A percentile compares a stretch with the other conserved stretches of the same genome.
Evolutionary conservation across 306 rosid genomes (phyloP).

Genomic region (Begonia peltatifolia): DNA sequence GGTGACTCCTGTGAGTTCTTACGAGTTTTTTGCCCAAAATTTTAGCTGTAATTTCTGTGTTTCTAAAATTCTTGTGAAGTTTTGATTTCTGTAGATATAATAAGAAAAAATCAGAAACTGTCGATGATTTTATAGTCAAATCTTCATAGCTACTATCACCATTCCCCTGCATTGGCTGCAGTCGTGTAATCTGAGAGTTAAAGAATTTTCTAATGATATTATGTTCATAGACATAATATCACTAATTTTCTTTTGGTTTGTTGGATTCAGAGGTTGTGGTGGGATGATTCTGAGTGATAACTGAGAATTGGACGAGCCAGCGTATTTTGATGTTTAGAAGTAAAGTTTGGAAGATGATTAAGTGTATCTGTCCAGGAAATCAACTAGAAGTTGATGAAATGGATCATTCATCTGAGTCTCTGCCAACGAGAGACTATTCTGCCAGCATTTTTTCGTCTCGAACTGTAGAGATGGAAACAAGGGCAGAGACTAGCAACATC

Average conservation of each 20-base stretch:
- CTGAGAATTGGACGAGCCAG: conserved; percentile 31
- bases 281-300: conserved; percentile 49
- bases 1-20: conserved; percentile 4
- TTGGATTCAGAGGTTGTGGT: conserved; percentile 16
- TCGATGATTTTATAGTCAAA: too few species aligned
- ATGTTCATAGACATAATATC: conserved; percentile 8
- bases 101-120: too few species aligned
- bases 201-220: too few species aligned
- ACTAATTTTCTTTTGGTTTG: neutral
- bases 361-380: conserved; percentile 64
- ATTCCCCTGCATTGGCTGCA: too few species aligned
- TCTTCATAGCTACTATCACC: too few species aligned
- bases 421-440: conserved; percentile 85
- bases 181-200: too few species aligned
- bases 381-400: conserved; percentile 40
- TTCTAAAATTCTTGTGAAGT: too few species aligned
- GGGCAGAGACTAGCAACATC: conserved; percentile 60
- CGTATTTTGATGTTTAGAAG: conserved; percentile 19
- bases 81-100: neutral
- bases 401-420: conserved; percentile 60
- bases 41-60: conserved; percentile 11
- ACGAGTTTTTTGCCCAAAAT: conserved; percentile 3
- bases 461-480: conserved; percentile 52
- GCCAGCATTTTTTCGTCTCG: conserved; percentile 71
- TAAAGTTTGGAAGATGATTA: conserved; percentile 46